phyloP scores from a whole-genome alignment of 805 yeast species.

The Starmerella stigmatis region DNA sequence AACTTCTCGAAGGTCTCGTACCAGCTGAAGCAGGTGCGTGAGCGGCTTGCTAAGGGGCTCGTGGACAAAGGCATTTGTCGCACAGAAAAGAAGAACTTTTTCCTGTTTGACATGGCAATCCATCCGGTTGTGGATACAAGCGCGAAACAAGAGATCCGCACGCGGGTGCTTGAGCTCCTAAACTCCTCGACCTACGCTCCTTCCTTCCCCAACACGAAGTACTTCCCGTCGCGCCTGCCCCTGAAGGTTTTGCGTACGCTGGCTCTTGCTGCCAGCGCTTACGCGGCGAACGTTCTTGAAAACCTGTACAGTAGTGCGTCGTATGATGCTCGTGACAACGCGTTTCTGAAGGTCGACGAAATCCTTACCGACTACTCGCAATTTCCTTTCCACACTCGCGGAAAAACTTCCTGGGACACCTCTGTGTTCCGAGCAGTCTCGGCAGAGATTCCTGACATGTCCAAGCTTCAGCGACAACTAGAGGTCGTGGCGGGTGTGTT shows the following conservation, averaged over 20 bases:
- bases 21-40: constrained; percentile 95
- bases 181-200: constrained; percentile 52
- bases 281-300: constrained; percentile 93
- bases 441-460: constrained; percentile 33
- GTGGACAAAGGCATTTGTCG: constrained; percentile 94
- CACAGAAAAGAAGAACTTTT: constrained; percentile 90
- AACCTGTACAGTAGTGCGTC: constrained; percentile 63
- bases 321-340: constrained; percentile 84
- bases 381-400: constrained; percentile 61
- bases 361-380: constrained; percentile 70
- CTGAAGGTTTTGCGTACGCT: constrained; percentile 68
- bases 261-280: constrained; percentile 74
- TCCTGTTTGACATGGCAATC: constrained; percentile 95
- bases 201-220: constrained; percentile 43
- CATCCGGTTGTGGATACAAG: constrained; percentile 86
- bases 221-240: constrained; percentile 58
- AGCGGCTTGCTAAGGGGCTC: constrained; percentile 87
- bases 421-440: constrained; percentile 45
- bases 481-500: constrained; percentile 91
- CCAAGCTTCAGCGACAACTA: constrained; percentile 43
- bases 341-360: constrained; percentile 91
- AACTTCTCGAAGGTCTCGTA: constrained; percentile 86
- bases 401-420: constrained; percentile 35
- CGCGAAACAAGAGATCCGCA: constrained; percentile 70
- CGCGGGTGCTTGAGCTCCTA: constrained; percentile 59